phyloP scores from a whole-genome alignment of 176 grass and related monocot genomes.

The Panicum miliaceum region DNA sequence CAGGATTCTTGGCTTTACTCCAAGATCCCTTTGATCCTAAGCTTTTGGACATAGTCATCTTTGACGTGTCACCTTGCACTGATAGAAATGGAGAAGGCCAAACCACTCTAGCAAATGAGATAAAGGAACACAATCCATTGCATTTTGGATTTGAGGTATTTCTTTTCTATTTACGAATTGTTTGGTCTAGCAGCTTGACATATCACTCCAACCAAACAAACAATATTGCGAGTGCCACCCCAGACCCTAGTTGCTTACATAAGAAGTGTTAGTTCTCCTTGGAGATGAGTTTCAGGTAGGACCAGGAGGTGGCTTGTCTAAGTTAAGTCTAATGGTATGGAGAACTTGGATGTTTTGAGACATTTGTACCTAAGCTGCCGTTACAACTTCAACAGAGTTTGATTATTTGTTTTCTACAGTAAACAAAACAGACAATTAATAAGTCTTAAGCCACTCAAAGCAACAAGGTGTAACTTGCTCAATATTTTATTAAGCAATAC shows the following conservation, averaged over 20 bases:
- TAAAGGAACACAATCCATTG: constrained; percentile 79
- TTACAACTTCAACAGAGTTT: not conserved
- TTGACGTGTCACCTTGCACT: constrained; percentile 66
- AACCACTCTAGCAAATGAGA: constrained; percentile 67
- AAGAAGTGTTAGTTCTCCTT: not conserved
- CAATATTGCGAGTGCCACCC: not conserved
- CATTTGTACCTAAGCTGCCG: not conserved
- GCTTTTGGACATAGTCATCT: constrained; percentile 81
- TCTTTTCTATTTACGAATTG: constrained; percentile 10
- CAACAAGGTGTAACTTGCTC: not conserved
- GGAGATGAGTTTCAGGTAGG: not conserved
- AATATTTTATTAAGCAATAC: not conserved
- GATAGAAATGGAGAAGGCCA: constrained; percentile 50
- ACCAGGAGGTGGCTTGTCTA: not conserved
- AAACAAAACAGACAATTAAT: not conserved
- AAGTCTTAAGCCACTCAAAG: not conserved
- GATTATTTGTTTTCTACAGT: not conserved
- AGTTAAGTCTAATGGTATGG: not conserved
- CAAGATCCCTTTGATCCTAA: constrained; percentile 86
- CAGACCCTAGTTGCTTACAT: not conserved
- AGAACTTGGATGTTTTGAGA: not conserved
- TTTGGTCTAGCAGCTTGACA: constrained; percentile 8
- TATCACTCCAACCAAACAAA: not conserved
- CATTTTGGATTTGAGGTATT: constrained; percentile 80
- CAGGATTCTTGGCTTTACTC: constrained; percentile 85